Evolutionary conservation across 495 filamentous ascomycete genomes (phyloP).

Genomic region (Alectoria sarmentosa): DNA sequence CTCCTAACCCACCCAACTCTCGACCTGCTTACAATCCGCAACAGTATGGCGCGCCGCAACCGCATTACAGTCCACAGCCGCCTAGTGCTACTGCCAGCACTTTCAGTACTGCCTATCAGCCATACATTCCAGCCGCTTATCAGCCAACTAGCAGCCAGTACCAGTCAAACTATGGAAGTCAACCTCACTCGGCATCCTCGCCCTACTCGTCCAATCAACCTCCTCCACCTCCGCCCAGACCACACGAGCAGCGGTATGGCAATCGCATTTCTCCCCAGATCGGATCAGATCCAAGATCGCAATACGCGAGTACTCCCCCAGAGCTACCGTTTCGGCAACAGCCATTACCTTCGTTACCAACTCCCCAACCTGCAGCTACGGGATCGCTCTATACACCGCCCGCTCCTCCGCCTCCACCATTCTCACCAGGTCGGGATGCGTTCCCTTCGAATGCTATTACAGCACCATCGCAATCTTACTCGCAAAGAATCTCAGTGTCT

Average conservation of each 20-base stretch:
- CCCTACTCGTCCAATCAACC: conserved; percentile 34
- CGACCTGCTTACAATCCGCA: conserved; percentile 76
- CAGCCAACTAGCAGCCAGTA: conserved; percentile 33
- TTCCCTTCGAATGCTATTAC: conserved; percentile 19
- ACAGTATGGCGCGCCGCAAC: conserved; percentile 52
- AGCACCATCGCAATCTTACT: conserved; percentile 16
- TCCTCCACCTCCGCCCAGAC: conserved; percentile 42
- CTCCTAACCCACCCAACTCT: conserved; percentile 36
- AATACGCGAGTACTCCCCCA: conserved; percentile 15
- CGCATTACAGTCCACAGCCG: conserved; percentile 41
- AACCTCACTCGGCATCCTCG: conserved; percentile 29
- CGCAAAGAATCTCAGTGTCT: conserved; percentile 15
- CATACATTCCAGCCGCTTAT: conserved; percentile 69
- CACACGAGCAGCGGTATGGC: conserved; percentile 43
- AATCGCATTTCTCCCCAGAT: conserved; percentile 32
- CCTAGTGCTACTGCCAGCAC: conserved; percentile 28
- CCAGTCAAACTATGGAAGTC: conserved; percentile 24
- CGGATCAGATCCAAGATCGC: conserved; percentile 16
- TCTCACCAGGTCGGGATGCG: conserved; percentile 26
- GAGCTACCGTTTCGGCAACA: conserved; percentile 31
- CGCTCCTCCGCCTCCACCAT: conserved; percentile 29
- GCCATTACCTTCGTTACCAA: conserved; percentile 21
- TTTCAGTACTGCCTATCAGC: conserved; percentile 42
- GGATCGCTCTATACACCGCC: conserved; percentile 27
- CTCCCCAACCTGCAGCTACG: conserved; percentile 12